Evolutionary conservation across 2,329 filamentous ascomycete genomes (phyloP).

Genomic region (Cercospora brassicicola): DNA sequence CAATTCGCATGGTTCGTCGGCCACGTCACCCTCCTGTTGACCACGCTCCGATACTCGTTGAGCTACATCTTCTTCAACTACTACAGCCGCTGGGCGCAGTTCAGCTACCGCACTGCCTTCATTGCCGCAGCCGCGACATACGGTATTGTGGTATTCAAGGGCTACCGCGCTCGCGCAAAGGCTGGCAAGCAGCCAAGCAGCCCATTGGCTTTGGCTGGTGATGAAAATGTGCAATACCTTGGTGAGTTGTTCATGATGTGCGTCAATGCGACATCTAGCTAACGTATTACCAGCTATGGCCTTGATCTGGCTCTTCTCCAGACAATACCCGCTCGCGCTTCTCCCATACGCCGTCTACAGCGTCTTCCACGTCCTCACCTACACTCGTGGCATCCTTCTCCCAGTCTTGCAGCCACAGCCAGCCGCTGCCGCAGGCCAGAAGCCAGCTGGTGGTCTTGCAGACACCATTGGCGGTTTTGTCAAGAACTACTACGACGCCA

Average conservation of each 20-base stretch:
- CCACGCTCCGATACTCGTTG: conserved; percentile 76
- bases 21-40: conserved; percentile 81
- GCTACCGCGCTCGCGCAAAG: conserved; percentile 80
- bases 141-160: conserved; percentile 98
- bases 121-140: conserved; percentile 87
- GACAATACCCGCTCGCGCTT: conserved; percentile 85
- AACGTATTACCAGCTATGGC: conserved; percentile 68
- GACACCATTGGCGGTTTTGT: conserved; percentile 90
- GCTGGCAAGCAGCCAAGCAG: conserved; percentile 63
- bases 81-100: conserved; percentile 71
- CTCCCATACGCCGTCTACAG: conserved; percentile 96
- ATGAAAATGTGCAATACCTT: conserved; percentile 98
- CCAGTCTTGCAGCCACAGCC: conserved; percentile 74
- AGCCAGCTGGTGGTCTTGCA: conserved; percentile 63
- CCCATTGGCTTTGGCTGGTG: conserved; percentile 66
- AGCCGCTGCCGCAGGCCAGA: conserved; percentile 56
- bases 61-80: conserved; percentile 90
- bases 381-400: conserved; percentile 89
- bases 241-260: conserved; percentile 58
- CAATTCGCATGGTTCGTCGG: conserved; percentile 76
- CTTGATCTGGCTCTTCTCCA: conserved; percentile 88
- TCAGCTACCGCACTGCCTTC: conserved; percentile 89
- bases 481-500: conserved; percentile 95
- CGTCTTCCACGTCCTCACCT: conserved; percentile 96
- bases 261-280: conserved; percentile 1